Evolutionary conservation across 208 protist species (phyloP), one percentile per base, ranked within the genome.

Genomic region (Wallacemonas sp.): DNA sequence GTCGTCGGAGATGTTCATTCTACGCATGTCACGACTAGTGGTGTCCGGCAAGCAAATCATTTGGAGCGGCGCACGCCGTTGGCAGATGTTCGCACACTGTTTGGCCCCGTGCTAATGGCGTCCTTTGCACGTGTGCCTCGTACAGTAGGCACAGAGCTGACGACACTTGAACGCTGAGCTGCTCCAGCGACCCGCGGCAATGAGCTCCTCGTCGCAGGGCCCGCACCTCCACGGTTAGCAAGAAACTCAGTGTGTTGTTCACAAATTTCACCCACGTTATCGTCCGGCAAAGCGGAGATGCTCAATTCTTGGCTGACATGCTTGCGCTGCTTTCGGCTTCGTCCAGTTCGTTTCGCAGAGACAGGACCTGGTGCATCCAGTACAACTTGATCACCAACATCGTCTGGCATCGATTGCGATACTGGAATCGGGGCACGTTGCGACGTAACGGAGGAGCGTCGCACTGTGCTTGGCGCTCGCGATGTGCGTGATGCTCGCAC

Each of bases 261-360:
- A 12, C 61, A 49, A 44, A 84, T 80, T 46, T 84, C 79, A 41
- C 74, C 74, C 6, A 56, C 66, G 8, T 59, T 44, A 22, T 80
- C 66, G 0, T 85, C 75, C 1, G 75, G 79, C 12, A 85, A 49
- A 19, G 65, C 74, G 1, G 79, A 85, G 42, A 82, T 62, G 59
- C 72, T 82, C 45, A 82, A 51, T 55, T 78, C 71, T 30, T 73
- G 70, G 49, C 64, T 72, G 12, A 63, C 41, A 49, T 49, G 60
- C 39, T 64, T 66, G 12, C 77, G 66, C 46, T 72, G 62, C 55
- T 68, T 68, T 9, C 77, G 70, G 9, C n/a, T 21, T 39, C 51
- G 51, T n/a, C 6, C 51, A n/a, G 34, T 58, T 9, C 51, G 51
- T 17, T 8, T 15, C 6, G 21, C 2, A 17, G 46, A 4, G 8